Base-by-base conservation (phyloP, 2,329 filamentous ascomycete genomes). In the Paramyrothecium roridum region DNA sequence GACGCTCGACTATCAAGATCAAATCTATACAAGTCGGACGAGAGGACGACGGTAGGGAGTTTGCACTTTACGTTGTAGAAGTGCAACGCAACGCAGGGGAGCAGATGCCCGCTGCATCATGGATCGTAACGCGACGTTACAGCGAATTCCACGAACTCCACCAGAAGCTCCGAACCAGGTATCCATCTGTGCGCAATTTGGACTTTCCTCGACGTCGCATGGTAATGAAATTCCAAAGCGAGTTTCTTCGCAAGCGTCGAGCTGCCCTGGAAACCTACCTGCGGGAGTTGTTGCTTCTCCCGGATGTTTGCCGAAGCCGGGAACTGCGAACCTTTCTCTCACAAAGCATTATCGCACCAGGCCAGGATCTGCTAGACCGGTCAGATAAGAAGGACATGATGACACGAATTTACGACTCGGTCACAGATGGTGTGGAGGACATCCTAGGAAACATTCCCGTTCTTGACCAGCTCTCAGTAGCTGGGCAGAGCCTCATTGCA, bases 101-200 rank as follows among this genome's bases (percentile, higher is more conserved):
- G 67, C 91, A 96, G 70, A 96, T 98, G 89, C 90, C 93, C 3
- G 91, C 93, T n/a, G 93, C 93, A 0, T 90, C 90, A 3, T 99
- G 95, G 95, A 85, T 88, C 16, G 86, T 99, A 47, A 90, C 91
- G n/a, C 85, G 93, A 55, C 84, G 95, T 61, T 99, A 99, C 69
- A 96, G 92, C 74, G 93, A 98, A 71, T 99, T 99, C 65, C 92
- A 96, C 65, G 93, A 97, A 60, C 83, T 99, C 19, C 91, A 99
- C 68, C 95, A 97, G 68, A 89, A 88, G 54, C 80, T 99, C 23
- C 87, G 95, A 53, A 82, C 87, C 43, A 85, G 89, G 58, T 99
- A 97, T 65, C 87, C 92, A 0, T 93, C 91, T 17, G 92, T 98
- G 17, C 86, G 93, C 50, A 86, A 91, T 61, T 81, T 99, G 2